Evolutionary conservation across 106 monocot genomes (phyloP).

Genomic region (Triglochin maritima): DNA sequence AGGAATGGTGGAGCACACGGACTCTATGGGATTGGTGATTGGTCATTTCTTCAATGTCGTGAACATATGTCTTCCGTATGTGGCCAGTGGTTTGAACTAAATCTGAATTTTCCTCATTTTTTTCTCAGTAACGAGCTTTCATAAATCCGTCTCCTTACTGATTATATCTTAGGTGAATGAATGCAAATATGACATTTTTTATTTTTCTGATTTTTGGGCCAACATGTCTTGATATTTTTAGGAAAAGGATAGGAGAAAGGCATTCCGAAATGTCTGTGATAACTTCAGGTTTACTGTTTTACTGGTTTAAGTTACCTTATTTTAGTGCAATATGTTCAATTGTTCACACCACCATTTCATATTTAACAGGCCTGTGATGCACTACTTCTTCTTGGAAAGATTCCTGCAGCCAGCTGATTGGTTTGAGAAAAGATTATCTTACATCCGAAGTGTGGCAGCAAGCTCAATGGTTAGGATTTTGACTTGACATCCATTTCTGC

Average conservation of each 20-base stretch:
- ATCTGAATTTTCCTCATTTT: neutral
- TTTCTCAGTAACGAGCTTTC: too few species aligned
- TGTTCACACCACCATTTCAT: neutral
- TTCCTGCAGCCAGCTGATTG: constrained; percentile 86
- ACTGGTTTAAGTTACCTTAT: neutral
- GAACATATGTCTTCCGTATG: constrained; percentile 81
- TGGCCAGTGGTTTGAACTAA: neutral
- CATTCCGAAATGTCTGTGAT: constrained; percentile 70
- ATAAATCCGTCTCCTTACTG: neutral
- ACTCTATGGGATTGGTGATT: constrained; percentile 79
- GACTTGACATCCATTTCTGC: neutral
- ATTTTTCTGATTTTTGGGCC: neutral
- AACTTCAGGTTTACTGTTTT: constrained; percentile 58
- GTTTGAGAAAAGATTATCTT: constrained; percentile 76
- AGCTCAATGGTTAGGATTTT: constrained; percentile 19
- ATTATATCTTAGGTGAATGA: neutral
- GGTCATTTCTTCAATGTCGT: constrained; percentile 90
- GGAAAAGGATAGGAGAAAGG: constrained; percentile 88
- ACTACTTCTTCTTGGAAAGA: constrained; percentile 88
- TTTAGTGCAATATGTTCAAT: neutral
- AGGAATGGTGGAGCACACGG: constrained; percentile 92
- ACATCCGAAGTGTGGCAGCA: constrained; percentile 90
- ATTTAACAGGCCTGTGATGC: constrained; percentile 85
- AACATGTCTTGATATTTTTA: constrained; percentile 6
- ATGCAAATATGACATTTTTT: neutral